Evolutionary conservation across 306 rosid genomes (phyloP).

Genomic region (Rosa lucieae): DNA sequence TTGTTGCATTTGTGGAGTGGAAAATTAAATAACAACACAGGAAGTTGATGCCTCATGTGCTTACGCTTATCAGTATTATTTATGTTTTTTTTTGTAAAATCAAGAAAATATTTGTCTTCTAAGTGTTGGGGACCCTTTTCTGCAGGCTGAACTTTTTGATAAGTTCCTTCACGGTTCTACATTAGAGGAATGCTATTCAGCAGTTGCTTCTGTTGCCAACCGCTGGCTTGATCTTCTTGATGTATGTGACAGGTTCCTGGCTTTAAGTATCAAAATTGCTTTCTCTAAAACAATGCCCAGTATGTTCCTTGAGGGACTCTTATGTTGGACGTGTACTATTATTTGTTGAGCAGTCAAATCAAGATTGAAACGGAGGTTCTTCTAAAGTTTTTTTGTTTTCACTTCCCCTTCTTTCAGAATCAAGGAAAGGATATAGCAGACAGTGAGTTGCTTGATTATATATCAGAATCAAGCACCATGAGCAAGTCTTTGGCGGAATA

Average conservation of each 20-base stretch:
- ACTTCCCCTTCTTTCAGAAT: constrained; percentile 52
- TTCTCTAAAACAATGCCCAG: not conserved
- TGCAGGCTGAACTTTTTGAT: constrained; percentile 95
- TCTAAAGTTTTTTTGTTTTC: constrained; percentile 14
- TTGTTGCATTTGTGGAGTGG: not conserved
- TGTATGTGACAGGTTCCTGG: constrained; percentile 51
- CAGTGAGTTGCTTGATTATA: constrained; percentile 91
- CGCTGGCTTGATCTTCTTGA: constrained; percentile 98
- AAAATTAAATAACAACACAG: not conserved
- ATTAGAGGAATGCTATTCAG: constrained; percentile 84
- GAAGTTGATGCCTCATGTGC: not conserved
- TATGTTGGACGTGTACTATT: not conserved
- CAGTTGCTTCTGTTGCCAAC: constrained; percentile 87
- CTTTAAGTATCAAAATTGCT: constrained; percentile 19
- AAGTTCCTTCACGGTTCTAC: constrained; percentile 94
- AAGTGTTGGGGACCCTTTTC: constrained; percentile 23
- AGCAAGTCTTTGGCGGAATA: constrained; percentile 97
- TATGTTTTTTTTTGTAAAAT: not conserved
- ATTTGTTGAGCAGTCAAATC: not conserved
- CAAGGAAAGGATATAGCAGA: constrained; percentile 90
- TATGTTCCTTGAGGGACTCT: not conserved
- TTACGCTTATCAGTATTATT: not conserved
- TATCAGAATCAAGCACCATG: constrained; percentile 99
- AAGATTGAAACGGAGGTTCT: constrained; percentile 3
- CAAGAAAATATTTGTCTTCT: not conserved